Percentiles rank a stretch among this genome's conserved stretches.
Evolutionary conservation across 2,329 filamentous ascomycete genomes (phyloP).

Genomic region (Colletotrichum sp.): DNA sequence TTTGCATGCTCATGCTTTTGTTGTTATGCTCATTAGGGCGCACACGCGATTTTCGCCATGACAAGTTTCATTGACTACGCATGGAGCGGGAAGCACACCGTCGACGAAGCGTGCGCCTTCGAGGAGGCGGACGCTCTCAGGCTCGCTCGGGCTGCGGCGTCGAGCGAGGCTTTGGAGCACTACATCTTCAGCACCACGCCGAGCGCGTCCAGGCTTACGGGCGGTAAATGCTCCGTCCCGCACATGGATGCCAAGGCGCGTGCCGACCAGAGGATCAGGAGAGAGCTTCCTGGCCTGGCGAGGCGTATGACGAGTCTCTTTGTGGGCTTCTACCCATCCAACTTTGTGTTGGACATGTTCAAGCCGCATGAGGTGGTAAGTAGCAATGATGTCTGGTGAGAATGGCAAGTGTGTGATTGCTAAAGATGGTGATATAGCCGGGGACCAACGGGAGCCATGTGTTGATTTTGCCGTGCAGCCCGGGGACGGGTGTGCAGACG

Average conservation of each 20-base stretch:
- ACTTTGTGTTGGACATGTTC: not conserved
- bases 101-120: not conserved
- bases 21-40: not conserved
- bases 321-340: not conserved
- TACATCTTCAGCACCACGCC: not conserved
- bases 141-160: not conserved
- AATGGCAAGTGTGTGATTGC: fast-evolving
- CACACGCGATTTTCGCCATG: not conserved
- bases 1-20: not conserved
- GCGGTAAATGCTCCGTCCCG: not conserved
- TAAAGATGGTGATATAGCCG: not conserved
- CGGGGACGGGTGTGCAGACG: not conserved
- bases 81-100: not conserved
- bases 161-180: not conserved
- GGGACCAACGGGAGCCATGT: not conserved
- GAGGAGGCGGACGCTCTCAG: not conserved
- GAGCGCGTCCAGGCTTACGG: not conserved
- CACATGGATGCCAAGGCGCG: not conserved
- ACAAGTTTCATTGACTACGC: not conserved
- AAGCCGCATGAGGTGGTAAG: not conserved
- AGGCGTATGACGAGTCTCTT: not conserved
- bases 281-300: not conserved
- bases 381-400: not conserved
- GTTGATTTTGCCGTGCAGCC: not conserved
- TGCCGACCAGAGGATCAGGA: not conserved